A percentile compares a stretch with the other conserved stretches of the same genome.
These are phyloP conservation scores for Leptodontidium sp. DNA, from an alignment of 2,329 filamentous ascomycete species.

Conservation along the genomic window DNA sequence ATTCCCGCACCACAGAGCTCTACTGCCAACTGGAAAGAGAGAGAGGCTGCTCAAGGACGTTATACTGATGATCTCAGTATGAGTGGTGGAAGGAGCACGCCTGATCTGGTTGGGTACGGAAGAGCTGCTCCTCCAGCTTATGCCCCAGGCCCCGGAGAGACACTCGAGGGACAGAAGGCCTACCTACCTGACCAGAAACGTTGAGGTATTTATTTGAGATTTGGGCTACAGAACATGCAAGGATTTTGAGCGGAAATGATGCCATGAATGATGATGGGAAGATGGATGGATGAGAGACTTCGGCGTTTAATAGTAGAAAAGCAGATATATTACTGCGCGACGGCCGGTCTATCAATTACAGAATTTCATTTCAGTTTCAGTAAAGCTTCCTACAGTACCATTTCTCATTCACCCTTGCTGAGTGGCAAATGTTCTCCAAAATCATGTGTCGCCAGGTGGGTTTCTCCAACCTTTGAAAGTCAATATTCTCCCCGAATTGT, in stretches of 20 bases:
- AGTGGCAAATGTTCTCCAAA: not conserved
- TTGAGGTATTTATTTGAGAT: conserved; percentile 11
- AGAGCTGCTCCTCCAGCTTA: conserved; percentile 38
- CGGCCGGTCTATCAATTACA: too few species aligned
- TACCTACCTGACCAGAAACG: conserved; percentile 29
- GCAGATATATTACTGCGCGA: conserved; percentile 14
- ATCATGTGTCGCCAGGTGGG: not conserved
- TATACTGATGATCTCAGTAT: conserved; percentile 38
- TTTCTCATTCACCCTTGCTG: too few species aligned
- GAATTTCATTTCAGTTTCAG: not conserved
- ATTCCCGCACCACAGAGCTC: conserved; percentile 22
- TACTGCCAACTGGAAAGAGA: conserved; percentile 39
- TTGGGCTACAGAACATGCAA: conserved; percentile 14
- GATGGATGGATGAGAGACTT: not conserved
- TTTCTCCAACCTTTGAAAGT: not conserved
- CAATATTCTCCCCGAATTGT: conserved; percentile 1
- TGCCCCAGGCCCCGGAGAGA: conserved; percentile 37
- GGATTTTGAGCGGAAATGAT: conserved; percentile 14
- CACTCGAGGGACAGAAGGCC: conserved; percentile 37
- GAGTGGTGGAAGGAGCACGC: conserved; percentile 40
- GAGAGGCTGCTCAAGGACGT: conserved; percentile 37
- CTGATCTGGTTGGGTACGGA: conserved; percentile 41
- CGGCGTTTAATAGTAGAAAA: conserved; percentile 17
- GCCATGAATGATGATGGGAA: not conserved
- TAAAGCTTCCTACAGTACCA: too few species aligned